A percentile compares a stretch with the other conserved stretches of the same genome.
Conservation (phyloP, 768 basidiomycete species). For the Lentinus tigrinus region DNA sequence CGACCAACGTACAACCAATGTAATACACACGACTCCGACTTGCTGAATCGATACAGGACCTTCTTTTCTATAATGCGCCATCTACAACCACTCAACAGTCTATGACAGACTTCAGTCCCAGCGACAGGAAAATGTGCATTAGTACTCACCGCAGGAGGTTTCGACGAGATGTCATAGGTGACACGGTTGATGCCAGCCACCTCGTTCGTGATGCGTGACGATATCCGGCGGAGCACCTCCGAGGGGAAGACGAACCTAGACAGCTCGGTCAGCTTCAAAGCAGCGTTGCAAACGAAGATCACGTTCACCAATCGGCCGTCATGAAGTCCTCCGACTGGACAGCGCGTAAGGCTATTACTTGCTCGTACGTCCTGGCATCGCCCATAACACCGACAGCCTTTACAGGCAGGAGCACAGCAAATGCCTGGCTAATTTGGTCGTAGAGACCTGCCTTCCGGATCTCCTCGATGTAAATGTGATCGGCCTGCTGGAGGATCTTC, state of each 20-base stretch:
- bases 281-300: background rate
- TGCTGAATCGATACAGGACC: too few species aligned
- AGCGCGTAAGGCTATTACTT: conserved; percentile 93
- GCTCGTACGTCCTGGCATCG: conserved; percentile 94
- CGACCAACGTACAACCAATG: too few species aligned
- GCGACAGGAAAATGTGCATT: too few species aligned
- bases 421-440: conserved; percentile 92
- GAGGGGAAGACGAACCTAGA: conserved; percentile 95
- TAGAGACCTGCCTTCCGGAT: conserved; percentile 92
- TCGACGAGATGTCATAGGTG: conserved; percentile 94
- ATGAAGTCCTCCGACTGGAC: conserved; percentile 99
- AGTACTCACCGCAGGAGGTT: conserved; percentile 83
- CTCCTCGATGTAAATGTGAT: conserved; percentile 96
- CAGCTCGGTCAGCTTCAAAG: conserved; percentile 14
- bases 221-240: conserved; percentile 85
- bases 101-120: conserved; percentile 10
- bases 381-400: conserved; percentile 98
- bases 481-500: conserved; percentile 85
- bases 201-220: conserved; percentile 97
- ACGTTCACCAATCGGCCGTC: conserved; percentile 93
- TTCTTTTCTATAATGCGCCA: too few species aligned
- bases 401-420: conserved; percentile 93
- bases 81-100: conserved; percentile 50
- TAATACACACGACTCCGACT: too few species aligned
- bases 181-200: conserved; percentile 95